Percentiles rank a stretch among this genome's conserved stretches.
Conservation (phyloP, 2,329 filamentous ascomycete species). For the Stagonosporopsis chrysanthemi region DNA sequence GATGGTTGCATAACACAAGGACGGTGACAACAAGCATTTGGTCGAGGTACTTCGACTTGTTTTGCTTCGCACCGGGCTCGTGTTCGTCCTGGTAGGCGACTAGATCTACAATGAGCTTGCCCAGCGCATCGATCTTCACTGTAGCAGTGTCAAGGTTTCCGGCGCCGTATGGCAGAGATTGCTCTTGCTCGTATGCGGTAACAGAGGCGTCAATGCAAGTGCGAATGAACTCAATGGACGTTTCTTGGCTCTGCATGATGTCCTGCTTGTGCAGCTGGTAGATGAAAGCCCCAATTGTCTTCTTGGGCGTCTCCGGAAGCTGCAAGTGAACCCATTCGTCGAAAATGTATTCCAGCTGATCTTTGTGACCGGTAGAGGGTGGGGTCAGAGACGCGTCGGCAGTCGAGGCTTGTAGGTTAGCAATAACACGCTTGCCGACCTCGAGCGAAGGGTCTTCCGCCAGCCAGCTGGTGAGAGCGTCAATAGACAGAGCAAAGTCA, state of each 20-base stretch:
- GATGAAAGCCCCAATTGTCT: conserved; percentile 77
- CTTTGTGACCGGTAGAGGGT: conserved; percentile 67
- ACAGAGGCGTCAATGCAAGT: conserved; percentile 82
- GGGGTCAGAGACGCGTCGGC: conserved; percentile 61
- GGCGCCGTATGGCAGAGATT: conserved; percentile 65
- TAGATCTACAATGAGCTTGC: conserved; percentile 78
- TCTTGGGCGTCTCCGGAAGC: conserved; percentile 77
- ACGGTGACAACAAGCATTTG: conserved; percentile 79
- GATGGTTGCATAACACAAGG: conserved; percentile 84
- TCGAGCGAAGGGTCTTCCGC: conserved; percentile 72
- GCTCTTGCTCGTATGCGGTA: conserved; percentile 76
- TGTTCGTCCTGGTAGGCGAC: conserved; percentile 73
- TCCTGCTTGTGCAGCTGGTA: conserved; percentile 80
- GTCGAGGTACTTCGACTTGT: conserved; percentile 76
- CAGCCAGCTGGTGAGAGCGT: conserved; percentile 83
- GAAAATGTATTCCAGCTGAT: conserved; percentile 94
- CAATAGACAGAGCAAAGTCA: conserved; percentile 84
- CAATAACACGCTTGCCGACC: conserved; percentile 74
- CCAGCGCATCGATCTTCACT: conserved; percentile 78
- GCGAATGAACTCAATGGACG: conserved; percentile 80
- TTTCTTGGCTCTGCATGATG: conserved; percentile 76
- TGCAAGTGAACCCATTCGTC: conserved; percentile 92
- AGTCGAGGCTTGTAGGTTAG: conserved; percentile 68
- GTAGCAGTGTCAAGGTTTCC: conserved; percentile 66
- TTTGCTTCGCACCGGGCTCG: conserved; percentile 65